Evolutionary conservation across 768 basidiomycete genomes (phyloP), one percentile per base, ranked within the genome.

Genomic region (Phanerochaete sordida): DNA sequence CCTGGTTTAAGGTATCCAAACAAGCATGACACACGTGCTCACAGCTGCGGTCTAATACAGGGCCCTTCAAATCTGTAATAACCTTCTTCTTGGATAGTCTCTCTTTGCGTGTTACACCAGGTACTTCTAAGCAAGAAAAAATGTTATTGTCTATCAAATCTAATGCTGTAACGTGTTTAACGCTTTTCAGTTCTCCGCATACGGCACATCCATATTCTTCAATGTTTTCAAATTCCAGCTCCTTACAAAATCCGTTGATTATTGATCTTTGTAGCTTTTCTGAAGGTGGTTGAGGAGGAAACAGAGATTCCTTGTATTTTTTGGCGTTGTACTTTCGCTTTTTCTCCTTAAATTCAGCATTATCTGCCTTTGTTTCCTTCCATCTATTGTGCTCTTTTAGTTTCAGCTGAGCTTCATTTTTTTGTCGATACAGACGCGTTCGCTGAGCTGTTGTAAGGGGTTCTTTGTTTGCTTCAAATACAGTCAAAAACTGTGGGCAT

Each of bases 141-240:
- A 7, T 35, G 6, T 43, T 8, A n/a, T 15, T 16, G 21, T 15
- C n/a, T 12, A 56, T 39, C 2, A 15, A 15, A 8, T 8, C 4
- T 44, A 56, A 19, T 26, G 2, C 13, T 44, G 54, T 53, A 39
- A 39, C 11, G 37, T 19, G 11, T 39, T 39, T 39, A n/a, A n/a
- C n/a, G n/a, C 7, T 15, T 23, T 6, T 21, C 16, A 23, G 33
- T n/a, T 33, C 26, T 23, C 35, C 54, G 43, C 54, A 56, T 9
- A 56, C 54, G 4, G 54, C 54, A 56, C 54, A 56, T 39, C 54
- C 54, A n/a, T 21, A 21, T 26, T 56, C 54, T 12, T 33, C 26
- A 27, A 56, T 15, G 35, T 56, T 37, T 39, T 37, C 33, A 26
- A 56, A 26, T 12, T 4, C 2, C 12, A 27, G 13, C 9, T 12